phyloP scores from a whole-genome alignment of 495 filamentous ascomycete genomes.

The Penicillium egyptiacum region DNA sequence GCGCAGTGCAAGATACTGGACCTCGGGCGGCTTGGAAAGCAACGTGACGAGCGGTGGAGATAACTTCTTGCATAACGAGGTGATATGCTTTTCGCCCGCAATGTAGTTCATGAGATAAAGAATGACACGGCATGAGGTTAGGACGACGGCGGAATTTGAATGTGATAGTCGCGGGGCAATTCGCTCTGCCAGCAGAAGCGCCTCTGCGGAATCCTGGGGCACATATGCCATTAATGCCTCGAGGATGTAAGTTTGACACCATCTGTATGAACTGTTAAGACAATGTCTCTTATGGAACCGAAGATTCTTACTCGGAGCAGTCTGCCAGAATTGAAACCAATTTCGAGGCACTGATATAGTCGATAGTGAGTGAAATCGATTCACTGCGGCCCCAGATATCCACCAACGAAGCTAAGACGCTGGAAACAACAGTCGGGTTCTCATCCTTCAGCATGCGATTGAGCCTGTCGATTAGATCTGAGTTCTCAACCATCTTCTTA shows the following conservation, averaged over 20 bases:
- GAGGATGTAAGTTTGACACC: conserved; percentile 98
- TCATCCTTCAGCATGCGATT: conserved; percentile 91
- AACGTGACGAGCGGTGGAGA: conserved; percentile 95
- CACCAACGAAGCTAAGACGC: conserved; percentile 86
- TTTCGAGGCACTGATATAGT: conserved; percentile 95
- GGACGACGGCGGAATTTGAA: conserved; percentile 92
- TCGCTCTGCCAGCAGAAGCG: conserved; percentile 85
- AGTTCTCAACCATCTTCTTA: conserved; percentile 80
- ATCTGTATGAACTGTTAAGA: conserved; percentile 58
- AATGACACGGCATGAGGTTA: conserved; percentile 94
- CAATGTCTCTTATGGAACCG: not conserved
- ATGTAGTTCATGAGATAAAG: conserved; percentile 99
- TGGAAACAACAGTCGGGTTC: conserved; percentile 95
- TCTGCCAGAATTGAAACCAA: conserved; percentile 95
- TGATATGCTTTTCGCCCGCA: conserved; percentile 85
- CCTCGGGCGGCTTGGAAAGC: conserved; percentile 92
- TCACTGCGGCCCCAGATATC: conserved; percentile 99
- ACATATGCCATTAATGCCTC: conserved; percentile 98
- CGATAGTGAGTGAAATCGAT: conserved; percentile 95
- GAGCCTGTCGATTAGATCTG: conserved; percentile 88
- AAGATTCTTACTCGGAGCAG: conserved; percentile 81
- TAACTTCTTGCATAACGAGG: conserved; percentile 84
- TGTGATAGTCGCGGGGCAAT: conserved; percentile 93
- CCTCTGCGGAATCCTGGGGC: conserved; percentile 85
- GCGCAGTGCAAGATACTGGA: conserved; percentile 92